phyloP scores from a whole-genome alignment of 208 protist genomes.

The Naegleria lovaniensis region DNA sequence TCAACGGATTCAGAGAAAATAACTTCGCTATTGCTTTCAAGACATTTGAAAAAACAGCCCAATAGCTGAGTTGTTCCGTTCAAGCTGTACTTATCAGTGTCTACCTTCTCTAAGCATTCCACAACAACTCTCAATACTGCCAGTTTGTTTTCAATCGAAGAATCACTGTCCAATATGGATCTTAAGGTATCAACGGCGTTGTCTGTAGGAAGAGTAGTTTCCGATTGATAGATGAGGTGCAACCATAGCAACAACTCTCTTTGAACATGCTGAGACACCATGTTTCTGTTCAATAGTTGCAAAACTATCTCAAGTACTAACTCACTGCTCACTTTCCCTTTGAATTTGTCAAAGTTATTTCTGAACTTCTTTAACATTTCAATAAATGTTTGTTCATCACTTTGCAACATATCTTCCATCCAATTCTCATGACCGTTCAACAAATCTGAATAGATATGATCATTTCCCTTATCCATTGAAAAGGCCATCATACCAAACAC shows the following conservation, averaged over 20 bases:
- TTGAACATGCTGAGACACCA: neutral
- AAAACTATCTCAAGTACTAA: neutral
- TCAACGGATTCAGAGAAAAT: neutral
- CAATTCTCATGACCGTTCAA: neutral
- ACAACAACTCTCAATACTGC: neutral
- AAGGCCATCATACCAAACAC: neutral
- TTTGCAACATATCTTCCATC: neutral
- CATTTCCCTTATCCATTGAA: neutral
- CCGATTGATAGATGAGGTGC: neutral
- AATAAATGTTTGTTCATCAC: neutral
- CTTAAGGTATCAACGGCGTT: neutral
- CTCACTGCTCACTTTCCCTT: neutral
- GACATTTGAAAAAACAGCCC: neutral
- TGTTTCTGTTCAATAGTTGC: neutral
- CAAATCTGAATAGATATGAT: neutral
- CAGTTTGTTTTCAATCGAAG: neutral
- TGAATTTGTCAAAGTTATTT: neutral
- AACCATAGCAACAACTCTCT: neutral
- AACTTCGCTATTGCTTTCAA: neutral
- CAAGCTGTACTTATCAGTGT: neutral
- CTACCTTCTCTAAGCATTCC: neutral
- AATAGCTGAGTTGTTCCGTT: neutral
- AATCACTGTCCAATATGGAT: neutral
- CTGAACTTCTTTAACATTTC: neutral
- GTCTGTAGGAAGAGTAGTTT: neutral